Evolutionary conservation across 2,329 filamentous ascomycete genomes (phyloP).

Genomic region (Corynespora cassiicola): DNA sequence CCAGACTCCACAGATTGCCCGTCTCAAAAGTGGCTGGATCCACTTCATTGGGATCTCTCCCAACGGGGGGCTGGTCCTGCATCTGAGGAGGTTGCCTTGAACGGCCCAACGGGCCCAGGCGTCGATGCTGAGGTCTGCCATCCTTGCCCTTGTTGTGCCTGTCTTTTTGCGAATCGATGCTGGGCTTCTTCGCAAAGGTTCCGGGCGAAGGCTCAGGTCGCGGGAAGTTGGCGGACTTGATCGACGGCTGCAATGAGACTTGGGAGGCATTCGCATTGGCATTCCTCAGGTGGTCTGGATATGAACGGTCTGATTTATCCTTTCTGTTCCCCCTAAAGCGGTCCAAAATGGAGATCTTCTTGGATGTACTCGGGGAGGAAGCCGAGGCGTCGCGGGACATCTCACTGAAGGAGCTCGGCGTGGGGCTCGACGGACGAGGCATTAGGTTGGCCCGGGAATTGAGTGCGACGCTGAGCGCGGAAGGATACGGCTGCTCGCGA

Average conservation of each 20-base stretch:
- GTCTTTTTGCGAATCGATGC: constrained; percentile 18
- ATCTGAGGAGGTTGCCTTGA: constrained; percentile 61
- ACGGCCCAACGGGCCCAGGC: too few species aligned
- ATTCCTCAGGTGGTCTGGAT: constrained; percentile 46
- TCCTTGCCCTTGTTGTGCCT: constrained; percentile 33
- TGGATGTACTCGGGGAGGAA: constrained; percentile 62
- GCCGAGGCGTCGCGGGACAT: constrained; percentile 53
- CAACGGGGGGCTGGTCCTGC: constrained; percentile 32
- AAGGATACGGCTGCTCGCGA: constrained; percentile 55
- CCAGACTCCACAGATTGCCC: constrained; percentile 74
- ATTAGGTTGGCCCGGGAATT: constrained; percentile 57
- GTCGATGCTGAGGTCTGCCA: constrained; percentile 44
- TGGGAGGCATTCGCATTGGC: constrained; percentile 49
- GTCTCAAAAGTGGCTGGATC: constrained; percentile 53
- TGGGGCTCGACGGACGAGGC: constrained; percentile 79
- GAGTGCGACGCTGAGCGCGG: constrained; percentile 55
- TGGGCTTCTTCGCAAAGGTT: constrained; percentile 29
- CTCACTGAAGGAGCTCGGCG: constrained; percentile 74
- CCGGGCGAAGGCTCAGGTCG: constrained; percentile 37
- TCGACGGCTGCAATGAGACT: constrained; percentile 45
- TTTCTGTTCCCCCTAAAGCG: constrained; percentile 59
- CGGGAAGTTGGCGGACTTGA: constrained; percentile 32
- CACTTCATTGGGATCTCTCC: constrained; percentile 54
- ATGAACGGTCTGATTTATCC: constrained; percentile 51
- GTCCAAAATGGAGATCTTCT: constrained; percentile 57